Conservation (phyloP, 164 flowering plant species). For the Nelumbo lutea region DNA sequence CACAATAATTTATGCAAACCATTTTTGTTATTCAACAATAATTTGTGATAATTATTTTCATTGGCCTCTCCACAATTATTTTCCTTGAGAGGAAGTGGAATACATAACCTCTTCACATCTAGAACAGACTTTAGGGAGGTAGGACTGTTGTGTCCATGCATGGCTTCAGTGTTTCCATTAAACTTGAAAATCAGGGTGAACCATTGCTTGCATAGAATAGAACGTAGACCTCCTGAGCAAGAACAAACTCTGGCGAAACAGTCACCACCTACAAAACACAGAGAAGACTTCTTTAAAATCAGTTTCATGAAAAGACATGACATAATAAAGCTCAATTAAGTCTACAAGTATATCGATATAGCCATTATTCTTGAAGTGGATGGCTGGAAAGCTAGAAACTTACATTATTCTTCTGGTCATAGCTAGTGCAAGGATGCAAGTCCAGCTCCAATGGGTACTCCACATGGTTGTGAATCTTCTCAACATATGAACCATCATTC, state of each 20-base stretch:
- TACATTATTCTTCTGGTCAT: slow-evolving; percentile 31
- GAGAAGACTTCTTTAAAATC: not conserved
- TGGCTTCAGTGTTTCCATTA: slow-evolving; percentile 11
- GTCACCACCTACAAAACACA: slow-evolving; percentile 11
- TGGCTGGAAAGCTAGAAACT: slow-evolving; percentile 15
- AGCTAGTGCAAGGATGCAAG: slow-evolving; percentile 48
- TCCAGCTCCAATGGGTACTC: slow-evolving; percentile 71
- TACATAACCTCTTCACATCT: slow-evolving; percentile 22
- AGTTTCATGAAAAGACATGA: not conserved
- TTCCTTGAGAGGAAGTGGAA: no score
- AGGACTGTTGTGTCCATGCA: slow-evolving; percentile 8
- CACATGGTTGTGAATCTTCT: slow-evolving; percentile 69
- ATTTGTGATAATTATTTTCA: no score
- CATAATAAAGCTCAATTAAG: not conserved
- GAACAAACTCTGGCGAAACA: slow-evolving; percentile 35
- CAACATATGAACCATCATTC: slow-evolving; percentile 50
- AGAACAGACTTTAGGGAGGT: slow-evolving; percentile 66
- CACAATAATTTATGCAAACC: no score
- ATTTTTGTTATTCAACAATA: no score
- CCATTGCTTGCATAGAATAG: slow-evolving; percentile 73
- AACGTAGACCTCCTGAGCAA: slow-evolving; percentile 9
- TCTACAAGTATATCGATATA: not conserved
- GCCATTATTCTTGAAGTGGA: not conserved
- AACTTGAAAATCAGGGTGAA: slow-evolving; percentile 44
- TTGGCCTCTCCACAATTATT: no score